Base-by-base conservation (phyloP, 176 grass and related monocot genomes). In the Eragrostis nindensis region DNA sequence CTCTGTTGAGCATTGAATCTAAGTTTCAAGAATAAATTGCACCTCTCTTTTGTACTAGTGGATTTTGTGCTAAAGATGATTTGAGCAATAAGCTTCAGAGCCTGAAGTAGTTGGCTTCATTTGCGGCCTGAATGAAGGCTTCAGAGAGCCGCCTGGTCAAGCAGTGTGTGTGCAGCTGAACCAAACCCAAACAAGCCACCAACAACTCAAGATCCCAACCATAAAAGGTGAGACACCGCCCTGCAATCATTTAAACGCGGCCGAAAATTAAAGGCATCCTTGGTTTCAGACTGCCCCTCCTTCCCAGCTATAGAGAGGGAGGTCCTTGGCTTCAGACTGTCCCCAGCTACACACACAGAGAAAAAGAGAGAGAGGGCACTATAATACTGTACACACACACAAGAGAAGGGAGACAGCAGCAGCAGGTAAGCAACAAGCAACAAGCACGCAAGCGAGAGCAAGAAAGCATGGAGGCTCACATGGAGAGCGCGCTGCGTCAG, bases 401-500 rank as follows among this genome's bases (percentile, higher is more conserved):
- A 11, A n/a, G 67, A 1, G 12, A n/a, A 70, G 6, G 29, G 66
- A 39, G 69, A 53, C 42, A 13, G 1, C 7, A 9, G 0, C 2
- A 40, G 11, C 22, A 17, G 8, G 46, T 14, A 47, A 47, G 46
- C 46, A 11, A 2, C 1, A 47, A 47, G 22, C 56, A 60, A 25
- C 19, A 24, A 56, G 52, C 55, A 24, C n/a, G 18, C 6, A 56
- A 56, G 50, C 16, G n/a, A n/a, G n/a, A 36, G 32, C 32, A 26
- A 14, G 25, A 0, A 29, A 14, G 4, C 26, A 87, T 88, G 86
- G 86, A 88, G 75, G 18, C 43, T 43, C 86, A 88, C 81, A 77
- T 89, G 83, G 78, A 77, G 83, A 82, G 66, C 41, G 87, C 87
- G 27, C 87, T 86, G 22, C 63, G 71, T 3, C 65, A 89, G 40